Percentiles rank a stretch among this genome's conserved stretches.
These are phyloP conservation scores for Pichia sp. DNA, from an alignment of 1,139 yeast genomes.

Conservation along the genomic window DNA sequence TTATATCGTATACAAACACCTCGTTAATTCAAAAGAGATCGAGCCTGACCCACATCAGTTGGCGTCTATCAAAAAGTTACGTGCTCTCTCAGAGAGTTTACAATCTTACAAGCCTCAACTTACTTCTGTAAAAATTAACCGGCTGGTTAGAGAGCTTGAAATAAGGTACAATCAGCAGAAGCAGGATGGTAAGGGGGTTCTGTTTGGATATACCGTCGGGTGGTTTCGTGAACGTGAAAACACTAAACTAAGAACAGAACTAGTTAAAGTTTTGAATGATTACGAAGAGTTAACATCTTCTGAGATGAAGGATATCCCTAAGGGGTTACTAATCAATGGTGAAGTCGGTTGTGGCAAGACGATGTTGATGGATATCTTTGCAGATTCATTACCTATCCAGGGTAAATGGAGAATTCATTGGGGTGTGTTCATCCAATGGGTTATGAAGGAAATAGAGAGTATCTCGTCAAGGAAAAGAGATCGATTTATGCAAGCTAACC, in stretches of 20 bases:
- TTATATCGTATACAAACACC: constrained; percentile 50
- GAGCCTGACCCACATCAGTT: constrained; percentile 55
- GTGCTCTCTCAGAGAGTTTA: constrained; percentile 26
- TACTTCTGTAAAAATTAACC: constrained; percentile 43
- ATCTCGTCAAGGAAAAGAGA: constrained; percentile 43
- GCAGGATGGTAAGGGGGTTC: constrained; percentile 10
- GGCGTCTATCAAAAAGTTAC: constrained; percentile 16
- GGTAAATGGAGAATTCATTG: constrained; percentile 71
- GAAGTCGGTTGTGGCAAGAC: constrained; percentile 78
- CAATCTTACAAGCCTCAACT: constrained; percentile 60
- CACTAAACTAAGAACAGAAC: constrained; percentile 26
- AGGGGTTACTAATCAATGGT: constrained; percentile 63
- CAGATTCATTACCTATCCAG: constrained; percentile 56
- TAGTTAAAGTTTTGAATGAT: constrained; percentile 52
- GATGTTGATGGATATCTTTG: constrained; percentile 70
- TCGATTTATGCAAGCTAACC: constrained; percentile 28
- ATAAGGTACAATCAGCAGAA: constrained; percentile 27
- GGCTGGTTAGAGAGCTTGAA: constrained; percentile 47
- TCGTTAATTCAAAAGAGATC: constrained; percentile 48
- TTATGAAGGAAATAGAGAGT: constrained; percentile 56
- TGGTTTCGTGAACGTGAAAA: constrained; percentile 22
- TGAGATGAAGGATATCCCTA: constrained; percentile 50
- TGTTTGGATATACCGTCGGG: constrained; percentile 18
- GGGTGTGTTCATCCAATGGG: constrained; percentile 65
- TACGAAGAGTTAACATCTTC: constrained; percentile 52